Percentiles rank a stretch among this genome's conserved stretches.
phyloP scores from a whole-genome alignment of 2,329 filamentous ascomycete genomes.

The Ceratocystis destructans region DNA sequence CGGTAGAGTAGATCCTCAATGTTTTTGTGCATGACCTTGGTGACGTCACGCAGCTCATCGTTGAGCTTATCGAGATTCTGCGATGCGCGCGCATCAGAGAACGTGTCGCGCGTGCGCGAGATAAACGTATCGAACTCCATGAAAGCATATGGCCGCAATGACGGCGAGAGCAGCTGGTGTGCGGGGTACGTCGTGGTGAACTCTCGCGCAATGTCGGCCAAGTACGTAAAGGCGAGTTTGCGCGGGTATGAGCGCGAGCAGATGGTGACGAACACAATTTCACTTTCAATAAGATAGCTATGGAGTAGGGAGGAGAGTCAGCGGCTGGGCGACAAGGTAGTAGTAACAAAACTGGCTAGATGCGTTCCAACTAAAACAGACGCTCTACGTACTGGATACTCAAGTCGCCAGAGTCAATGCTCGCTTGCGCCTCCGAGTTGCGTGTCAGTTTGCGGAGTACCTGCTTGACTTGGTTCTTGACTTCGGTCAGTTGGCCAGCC shows the following conservation, averaged over 20 bases:
- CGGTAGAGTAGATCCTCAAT: constrained; percentile 95
- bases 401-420: constrained; percentile 72
- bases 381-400: constrained; percentile 56
- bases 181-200: constrained; percentile 75
- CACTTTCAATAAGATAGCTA: constrained; percentile 71
- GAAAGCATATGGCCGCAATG: constrained; percentile 82
- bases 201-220: constrained; percentile 79
- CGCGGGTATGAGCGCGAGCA: constrained; percentile 89
- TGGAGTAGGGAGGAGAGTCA: not conserved
- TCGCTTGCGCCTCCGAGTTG: constrained; percentile 80
- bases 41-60: constrained; percentile 93
- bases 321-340: not conserved
- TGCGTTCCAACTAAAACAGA: no score
- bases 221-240: constrained; percentile 97
- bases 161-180: constrained; percentile 57
- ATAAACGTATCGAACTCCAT: constrained; percentile 99
- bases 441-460: constrained; percentile 77
- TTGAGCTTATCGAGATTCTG: constrained; percentile 93
- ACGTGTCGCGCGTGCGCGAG: constrained; percentile 78
- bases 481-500: constrained; percentile 65
- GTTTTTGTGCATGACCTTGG: constrained; percentile 99
- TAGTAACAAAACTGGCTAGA: no score
- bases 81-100: constrained; percentile 79
- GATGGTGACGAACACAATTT: constrained; percentile 85
- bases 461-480: constrained; percentile 83